phyloP scores from a whole-genome alignment of 768 basidiomycete species.

The Trametes punicea region DNA sequence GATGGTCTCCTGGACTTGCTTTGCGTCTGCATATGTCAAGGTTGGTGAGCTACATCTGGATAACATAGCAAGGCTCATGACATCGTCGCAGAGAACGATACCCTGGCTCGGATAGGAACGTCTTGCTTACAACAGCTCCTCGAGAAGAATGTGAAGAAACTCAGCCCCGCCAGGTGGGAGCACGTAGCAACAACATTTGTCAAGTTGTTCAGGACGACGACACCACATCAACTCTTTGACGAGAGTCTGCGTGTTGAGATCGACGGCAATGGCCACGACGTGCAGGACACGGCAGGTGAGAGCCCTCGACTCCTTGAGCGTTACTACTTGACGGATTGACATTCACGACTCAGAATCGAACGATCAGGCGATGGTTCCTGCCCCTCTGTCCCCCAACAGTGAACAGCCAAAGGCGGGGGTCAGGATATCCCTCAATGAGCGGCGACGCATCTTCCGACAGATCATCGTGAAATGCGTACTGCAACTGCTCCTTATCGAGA shows the following conservation, averaged over 20 bases:
- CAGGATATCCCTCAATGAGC: conserved; percentile 59
- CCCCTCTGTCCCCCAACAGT: conserved; percentile 79
- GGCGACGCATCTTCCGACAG: conserved; percentile 90
- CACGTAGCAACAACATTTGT: conserved; percentile 89
- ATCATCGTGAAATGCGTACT: conserved; percentile 99
- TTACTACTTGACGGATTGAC: not conserved
- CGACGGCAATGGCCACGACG: conserved; percentile 53
- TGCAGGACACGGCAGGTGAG: conserved; percentile 43
- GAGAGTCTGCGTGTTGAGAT: conserved; percentile 86
- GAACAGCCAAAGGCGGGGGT: conserved; percentile 48
- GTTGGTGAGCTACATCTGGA: conserved; percentile 40
- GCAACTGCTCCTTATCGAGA: conserved; percentile 94
- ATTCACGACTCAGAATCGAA: conserved; percentile 50
- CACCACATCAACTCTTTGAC: conserved; percentile 95
- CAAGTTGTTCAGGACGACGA: conserved; percentile 95
- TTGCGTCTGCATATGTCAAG: conserved; percentile 98
- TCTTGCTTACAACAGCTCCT: conserved; percentile 95
- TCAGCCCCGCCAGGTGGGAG: conserved; percentile 86
- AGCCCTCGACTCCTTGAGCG: not conserved
- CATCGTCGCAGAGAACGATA: conserved; percentile 81
- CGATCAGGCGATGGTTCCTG: conserved; percentile 72
- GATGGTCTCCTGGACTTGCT: conserved; percentile 93
- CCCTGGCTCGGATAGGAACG: conserved; percentile 94
- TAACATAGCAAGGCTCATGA: not conserved
- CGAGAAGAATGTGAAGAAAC: conserved; percentile 87